Percentiles rank a stretch among this genome's conserved stretches.
phyloP scores from a whole-genome alignment of 2,329 filamentous ascomycete genomes.

The Trichoderma polysporum region DNA sequence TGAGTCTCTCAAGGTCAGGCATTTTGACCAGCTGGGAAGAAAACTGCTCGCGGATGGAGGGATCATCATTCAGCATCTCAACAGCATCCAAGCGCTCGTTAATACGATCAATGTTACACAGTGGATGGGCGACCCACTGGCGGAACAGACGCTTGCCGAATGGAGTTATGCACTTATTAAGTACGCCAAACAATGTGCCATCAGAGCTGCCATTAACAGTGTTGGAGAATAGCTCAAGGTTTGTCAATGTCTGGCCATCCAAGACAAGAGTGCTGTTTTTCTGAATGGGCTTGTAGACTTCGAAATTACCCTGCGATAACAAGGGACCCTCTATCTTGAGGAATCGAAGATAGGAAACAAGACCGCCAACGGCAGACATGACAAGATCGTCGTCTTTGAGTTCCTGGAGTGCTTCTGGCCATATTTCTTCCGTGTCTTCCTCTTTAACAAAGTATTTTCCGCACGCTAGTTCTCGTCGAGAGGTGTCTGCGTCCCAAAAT shows the following conservation, averaged over 20 bases:
- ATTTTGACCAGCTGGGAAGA: slow-evolving; percentile 84
- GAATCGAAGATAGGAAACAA: slow-evolving; percentile 81
- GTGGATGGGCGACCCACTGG: slow-evolving; percentile 95
- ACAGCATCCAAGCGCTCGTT: slow-evolving; percentile 94
- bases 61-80: slow-evolving; percentile 84
- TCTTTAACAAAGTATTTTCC: slow-evolving; percentile 73
- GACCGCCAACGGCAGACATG: slow-evolving; percentile 88
- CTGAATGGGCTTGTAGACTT: slow-evolving; percentile 85
- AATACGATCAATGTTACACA: slow-evolving; percentile 83
- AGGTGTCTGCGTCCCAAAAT: slow-evolving; percentile 85
- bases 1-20: slow-evolving; percentile 89
- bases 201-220: slow-evolving; percentile 81
- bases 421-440: slow-evolving; percentile 58
- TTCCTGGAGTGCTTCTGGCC: slow-evolving; percentile 74
- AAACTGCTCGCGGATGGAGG: slow-evolving; percentile 79
- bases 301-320: slow-evolving; percentile 86
- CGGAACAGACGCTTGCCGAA: slow-evolving; percentile 96
- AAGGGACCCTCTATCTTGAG: slow-evolving; percentile 88
- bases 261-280: slow-evolving; percentile 89
- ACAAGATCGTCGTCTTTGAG: slow-evolving; percentile 74
- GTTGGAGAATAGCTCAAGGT: slow-evolving; percentile 96
- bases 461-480: slow-evolving; percentile 75
- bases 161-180: slow-evolving; percentile 93
- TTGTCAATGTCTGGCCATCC: slow-evolving; percentile 94
- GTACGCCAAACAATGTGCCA: slow-evolving; percentile 83